Evolutionary conservation across 192 early-diverging fungal species (phyloP).

Genomic region (Coemansia sp.): DNA sequence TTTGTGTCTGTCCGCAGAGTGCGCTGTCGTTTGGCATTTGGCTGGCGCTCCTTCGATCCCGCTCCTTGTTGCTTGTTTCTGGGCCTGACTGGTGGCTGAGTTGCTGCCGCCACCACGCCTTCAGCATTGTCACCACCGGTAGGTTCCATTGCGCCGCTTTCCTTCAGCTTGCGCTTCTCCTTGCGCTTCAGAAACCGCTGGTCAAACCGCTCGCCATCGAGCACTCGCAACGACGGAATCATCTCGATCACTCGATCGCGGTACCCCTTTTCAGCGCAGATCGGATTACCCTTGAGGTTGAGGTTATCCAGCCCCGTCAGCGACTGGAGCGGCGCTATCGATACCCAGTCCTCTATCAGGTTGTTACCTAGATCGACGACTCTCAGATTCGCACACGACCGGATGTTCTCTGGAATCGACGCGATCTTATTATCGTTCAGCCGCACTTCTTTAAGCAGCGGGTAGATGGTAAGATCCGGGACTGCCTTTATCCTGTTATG

Average conservation of each 20-base stretch:
- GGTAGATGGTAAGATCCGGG: constrained; percentile 62
- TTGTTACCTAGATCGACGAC: constrained; percentile 77
- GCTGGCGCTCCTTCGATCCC: not conserved
- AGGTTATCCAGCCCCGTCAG: constrained; percentile 12
- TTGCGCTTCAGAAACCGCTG: constrained; percentile 21
- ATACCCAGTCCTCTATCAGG: constrained; percentile 58
- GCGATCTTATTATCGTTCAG: constrained; percentile 74
- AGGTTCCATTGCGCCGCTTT: not conserved
- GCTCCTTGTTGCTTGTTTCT: not conserved
- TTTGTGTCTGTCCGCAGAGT: not conserved
- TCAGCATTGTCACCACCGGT: not conserved
- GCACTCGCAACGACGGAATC: constrained; percentile 11
- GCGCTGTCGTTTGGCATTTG: not conserved
- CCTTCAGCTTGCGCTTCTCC: constrained; percentile 13
- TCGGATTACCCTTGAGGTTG: constrained; percentile 27
- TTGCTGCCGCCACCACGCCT: not conserved
- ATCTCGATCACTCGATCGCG: constrained; percentile 9
- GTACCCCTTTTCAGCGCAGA: constrained; percentile 16
- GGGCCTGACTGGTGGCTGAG: not conserved
- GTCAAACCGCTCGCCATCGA: constrained; percentile 28
- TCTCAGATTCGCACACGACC: constrained; percentile 57
- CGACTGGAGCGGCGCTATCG: constrained; percentile 16
- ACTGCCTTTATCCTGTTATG: constrained; percentile 69
- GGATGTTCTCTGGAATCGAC: constrained; percentile 58
- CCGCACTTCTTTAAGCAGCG: constrained; percentile 67